Percentiles rank a stretch among this genome's conserved stretches.
These are phyloP conservation scores for Lagenidium giganteum DNA, from an alignment of 352 stramenopile species.

Conservation along the genomic window DNA sequence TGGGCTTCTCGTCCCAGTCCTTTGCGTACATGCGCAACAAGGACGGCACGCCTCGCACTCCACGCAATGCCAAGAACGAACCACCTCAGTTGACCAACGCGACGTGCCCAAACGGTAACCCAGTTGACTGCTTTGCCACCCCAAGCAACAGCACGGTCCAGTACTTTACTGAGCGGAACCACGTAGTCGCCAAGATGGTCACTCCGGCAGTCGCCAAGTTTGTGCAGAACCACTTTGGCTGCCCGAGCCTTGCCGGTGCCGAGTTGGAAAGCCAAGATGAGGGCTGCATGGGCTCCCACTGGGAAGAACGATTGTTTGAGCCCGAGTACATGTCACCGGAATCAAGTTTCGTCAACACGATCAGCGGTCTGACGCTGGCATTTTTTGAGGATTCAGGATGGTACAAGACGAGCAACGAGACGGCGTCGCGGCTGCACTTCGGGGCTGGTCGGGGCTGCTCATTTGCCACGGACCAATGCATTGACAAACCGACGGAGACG, in stretches of 20 bases:
- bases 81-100: constrained; percentile 20
- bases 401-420: constrained; percentile 41
- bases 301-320: constrained; percentile 69
- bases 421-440: constrained; percentile 43
- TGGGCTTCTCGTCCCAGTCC: constrained; percentile 60
- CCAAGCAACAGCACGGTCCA: constrained; percentile 32
- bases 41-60: constrained; percentile 43
- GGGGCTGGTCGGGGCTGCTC: constrained; percentile 43
- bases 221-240: constrained; percentile 55
- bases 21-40: constrained; percentile 52
- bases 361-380: constrained; percentile 53
- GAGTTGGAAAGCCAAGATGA: constrained; percentile 64
- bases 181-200: constrained; percentile 48
- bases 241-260: constrained; percentile 33
- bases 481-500: constrained; percentile 27
- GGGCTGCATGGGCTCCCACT: constrained; percentile 59
- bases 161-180: constrained; percentile 31
- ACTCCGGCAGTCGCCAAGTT: constrained; percentile 45
- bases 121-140: constrained; percentile 26
- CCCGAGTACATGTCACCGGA: constrained; percentile 65
- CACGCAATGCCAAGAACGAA: constrained; percentile 27
- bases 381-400: constrained; percentile 70
- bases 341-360: constrained; percentile 49
- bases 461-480: constrained; percentile 56
- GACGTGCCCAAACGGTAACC: constrained; percentile 32